A percentile compares a stretch with the other conserved stretches of the same genome.
Evolutionary conservation across 169 alveolate species (phyloP).

Genomic region (Plasmodium fragile): DNA sequence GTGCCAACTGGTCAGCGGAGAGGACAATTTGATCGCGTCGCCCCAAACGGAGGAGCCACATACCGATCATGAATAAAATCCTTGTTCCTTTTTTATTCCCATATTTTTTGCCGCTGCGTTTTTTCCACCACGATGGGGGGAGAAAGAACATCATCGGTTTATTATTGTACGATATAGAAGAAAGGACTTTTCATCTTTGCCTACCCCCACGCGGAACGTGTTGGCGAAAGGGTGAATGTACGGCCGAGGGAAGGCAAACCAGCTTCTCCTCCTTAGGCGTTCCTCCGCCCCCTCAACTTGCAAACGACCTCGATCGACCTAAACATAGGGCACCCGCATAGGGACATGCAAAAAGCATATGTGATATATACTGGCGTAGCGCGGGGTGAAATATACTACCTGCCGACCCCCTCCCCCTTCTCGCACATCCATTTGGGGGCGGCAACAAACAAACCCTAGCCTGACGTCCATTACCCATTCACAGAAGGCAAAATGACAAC

Average conservation of each 20-base stretch:
- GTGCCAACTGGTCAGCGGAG: neutral
- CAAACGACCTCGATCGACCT: no score
- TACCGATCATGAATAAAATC: neutral
- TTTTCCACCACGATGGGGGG: neutral
- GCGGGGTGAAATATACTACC: neutral
- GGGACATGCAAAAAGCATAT: no score
- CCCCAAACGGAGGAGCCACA: neutral
- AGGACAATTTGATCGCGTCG: neutral
- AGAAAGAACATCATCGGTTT: neutral
- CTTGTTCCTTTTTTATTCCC: neutral
- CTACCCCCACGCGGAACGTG: neutral
- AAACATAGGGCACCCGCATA: no score
- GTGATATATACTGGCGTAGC: neutral
- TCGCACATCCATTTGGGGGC: neutral
- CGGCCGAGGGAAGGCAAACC: no score
- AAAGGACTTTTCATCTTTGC: neutral
- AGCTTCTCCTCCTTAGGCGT: no score
- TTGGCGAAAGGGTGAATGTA: neutral
- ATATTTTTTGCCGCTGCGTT: neutral
- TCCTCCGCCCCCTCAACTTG: no score
- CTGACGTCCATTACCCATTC: neutral
- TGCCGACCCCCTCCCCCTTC: neutral
- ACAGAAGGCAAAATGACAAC: constrained; percentile 80
- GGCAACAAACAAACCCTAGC: neutral
- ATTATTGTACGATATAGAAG: neutral